Evolutionary conservation across 495 filamentous ascomycete species (phyloP).

Genomic region (Podospora comata): DNA sequence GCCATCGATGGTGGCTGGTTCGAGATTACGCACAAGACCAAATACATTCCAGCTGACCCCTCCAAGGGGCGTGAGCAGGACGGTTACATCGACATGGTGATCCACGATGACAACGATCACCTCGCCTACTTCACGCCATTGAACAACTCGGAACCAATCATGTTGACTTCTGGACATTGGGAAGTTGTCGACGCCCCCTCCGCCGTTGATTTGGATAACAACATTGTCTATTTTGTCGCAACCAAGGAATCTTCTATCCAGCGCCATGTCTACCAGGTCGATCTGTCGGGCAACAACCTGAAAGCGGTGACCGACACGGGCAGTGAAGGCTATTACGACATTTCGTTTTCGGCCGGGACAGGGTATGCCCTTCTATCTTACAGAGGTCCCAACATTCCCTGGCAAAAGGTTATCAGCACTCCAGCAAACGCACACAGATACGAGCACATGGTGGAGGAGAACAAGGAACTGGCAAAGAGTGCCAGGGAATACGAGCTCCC

Average conservation of each 20-base stretch:
- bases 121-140: conserved; percentile 92
- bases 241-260: conserved; percentile 86
- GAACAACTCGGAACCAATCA: conserved; percentile 71
- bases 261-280: conserved; percentile 86
- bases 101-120: conserved; percentile 84
- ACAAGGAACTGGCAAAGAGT: conserved; percentile 61
- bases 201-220: conserved; percentile 77
- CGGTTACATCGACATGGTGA: conserved; percentile 90
- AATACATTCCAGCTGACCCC: conserved; percentile 81
- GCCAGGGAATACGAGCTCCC: conserved; percentile 78
- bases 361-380: conserved; percentile 83
- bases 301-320: conserved; percentile 68
- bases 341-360: conserved; percentile 78
- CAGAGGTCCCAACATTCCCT: conserved; percentile 79
- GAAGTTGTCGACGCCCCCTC: conserved; percentile 89
- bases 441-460: conserved; percentile 73
- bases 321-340: conserved; percentile 76
- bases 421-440: conserved; percentile 61
- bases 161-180: conserved; percentile 87
- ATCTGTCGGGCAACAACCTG: conserved; percentile 70
- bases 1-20: conserved; percentile 94
- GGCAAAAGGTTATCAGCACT: conserved; percentile 87
- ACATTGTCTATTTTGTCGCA: conserved; percentile 84
- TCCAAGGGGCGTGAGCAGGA: conserved; percentile 71
- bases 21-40: conserved; percentile 83